Base-by-base conservation (phyloP, 23 red algal species). In the Gracilariopsis chorda region DNA sequence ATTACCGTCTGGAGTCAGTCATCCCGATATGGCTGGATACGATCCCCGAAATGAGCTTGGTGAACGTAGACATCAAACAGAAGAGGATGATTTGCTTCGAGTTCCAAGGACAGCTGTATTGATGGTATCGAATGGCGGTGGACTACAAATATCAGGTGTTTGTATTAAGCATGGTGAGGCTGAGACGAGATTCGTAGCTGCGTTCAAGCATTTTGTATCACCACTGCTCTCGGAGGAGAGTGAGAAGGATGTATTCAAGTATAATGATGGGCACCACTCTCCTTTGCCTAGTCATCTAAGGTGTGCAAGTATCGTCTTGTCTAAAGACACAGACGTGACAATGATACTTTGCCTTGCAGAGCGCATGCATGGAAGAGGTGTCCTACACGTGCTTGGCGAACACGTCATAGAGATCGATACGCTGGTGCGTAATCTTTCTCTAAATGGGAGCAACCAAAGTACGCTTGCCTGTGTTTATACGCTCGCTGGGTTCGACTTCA, bases 321-420 rank as follows among this genome's bases (percentile, higher is more conserved):
- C 72, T 30, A 48, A 77, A 17, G 72, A 77, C 72, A 77, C 44
- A 1, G 44, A 77, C 20, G 72, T 77, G n/a, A 52, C 72, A 32
- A 55, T 77, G 9, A 77, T 77, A 28, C 48, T 77, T 12, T 37
- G 40, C 11, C 72, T 49, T 25, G 20, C 44, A 19, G n/a, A 77
- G 21, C 32, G 44, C 14, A 6, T 77, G 20, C 44, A 23, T 24
- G 12, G 32, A 6, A 53, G 5, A 44, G 32, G 51, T 12, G 30
- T 51, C 1, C 3, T 77, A 35, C 72, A 52, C 44, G 40, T 77
- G 4, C 44, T 77, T 5, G 19, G 19, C 8, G 72, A 77, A 25
- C n/a, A 28, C 44, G 29, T 77, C 7, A 52, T 77, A 7, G 48
- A 77, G 45, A 77, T 77, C 12, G 44, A 77, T 44, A 44, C n/a